Conservation (phyloP, 139 green algal genomes). For the Ostreobium quekettii region DNA sequence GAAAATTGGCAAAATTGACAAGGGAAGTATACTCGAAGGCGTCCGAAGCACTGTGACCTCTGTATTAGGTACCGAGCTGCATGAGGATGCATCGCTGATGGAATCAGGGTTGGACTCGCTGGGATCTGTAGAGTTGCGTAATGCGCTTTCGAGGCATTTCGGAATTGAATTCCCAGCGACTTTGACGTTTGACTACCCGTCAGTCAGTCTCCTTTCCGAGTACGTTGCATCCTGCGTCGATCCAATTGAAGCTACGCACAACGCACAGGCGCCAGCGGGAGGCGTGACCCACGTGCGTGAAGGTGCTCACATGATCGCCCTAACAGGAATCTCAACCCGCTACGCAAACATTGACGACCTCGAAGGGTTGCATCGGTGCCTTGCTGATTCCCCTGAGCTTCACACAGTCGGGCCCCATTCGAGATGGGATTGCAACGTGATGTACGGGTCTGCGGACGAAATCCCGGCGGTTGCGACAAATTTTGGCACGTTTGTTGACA, state of each 20-base stretch:
- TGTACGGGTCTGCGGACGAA: slow-evolving; percentile 15
- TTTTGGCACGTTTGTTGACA: slow-evolving; percentile 57
- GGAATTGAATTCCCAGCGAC: slow-evolving; percentile 60
- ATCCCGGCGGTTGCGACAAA: slow-evolving; percentile 24
- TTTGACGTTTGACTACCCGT: slow-evolving; percentile 75
- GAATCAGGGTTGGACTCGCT: slow-evolving; percentile 64
- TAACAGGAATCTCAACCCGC: slow-evolving; percentile 31
- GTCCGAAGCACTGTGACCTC: slow-evolving; percentile 26
- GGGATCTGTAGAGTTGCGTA: slow-evolving; percentile 67
- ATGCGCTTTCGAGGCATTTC: slow-evolving; percentile 47
- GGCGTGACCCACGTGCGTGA: not conserved
- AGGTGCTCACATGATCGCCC: slow-evolving; percentile 12
- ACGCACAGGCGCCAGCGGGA: not conserved
- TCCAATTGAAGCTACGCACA: not conserved
- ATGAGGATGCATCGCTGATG: slow-evolving; percentile 46
- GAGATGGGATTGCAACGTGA: slow-evolving; percentile 54
- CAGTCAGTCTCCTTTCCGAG: slow-evolving; percentile 27
- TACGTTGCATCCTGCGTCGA: slow-evolving; percentile 1
- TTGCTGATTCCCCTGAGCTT: slow-evolving; percentile 38
- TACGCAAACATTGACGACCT: slow-evolving; percentile 32
- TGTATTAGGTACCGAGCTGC: slow-evolving; percentile 36
- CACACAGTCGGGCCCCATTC: slow-evolving; percentile 40
- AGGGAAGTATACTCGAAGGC: no score
- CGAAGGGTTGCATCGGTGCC: slow-evolving; percentile 28
- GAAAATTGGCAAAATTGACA: no score